Conservation (phyloP, 2,329 filamentous ascomycete genomes). For the Nothophaeocryptopus gaeumannii region DNA sequence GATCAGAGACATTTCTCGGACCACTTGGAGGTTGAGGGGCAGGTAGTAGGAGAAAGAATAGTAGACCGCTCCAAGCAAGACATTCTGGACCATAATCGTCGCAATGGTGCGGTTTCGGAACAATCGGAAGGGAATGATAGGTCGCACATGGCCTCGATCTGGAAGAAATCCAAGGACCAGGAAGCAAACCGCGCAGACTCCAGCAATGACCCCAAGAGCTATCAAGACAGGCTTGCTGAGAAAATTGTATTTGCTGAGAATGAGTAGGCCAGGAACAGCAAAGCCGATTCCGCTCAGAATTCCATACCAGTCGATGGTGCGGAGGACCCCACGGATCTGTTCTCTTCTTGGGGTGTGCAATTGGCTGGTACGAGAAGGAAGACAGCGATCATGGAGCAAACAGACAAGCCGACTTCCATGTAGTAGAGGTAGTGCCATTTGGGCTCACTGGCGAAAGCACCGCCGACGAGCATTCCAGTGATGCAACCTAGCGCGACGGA, state of each 20-base stretch:
- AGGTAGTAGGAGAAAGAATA: constrained; percentile 26
- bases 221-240: constrained; percentile 9
- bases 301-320: constrained; percentile 23
- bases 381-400: neutral
- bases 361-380: constrained; percentile 5
- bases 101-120: constrained; percentile 25
- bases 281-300: constrained; percentile 16
- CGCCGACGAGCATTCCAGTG: constrained; percentile 21
- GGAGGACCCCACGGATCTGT: constrained; percentile 10
- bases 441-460: constrained; percentile 13
- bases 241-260: constrained; percentile 17
- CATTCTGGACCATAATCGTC: constrained; percentile 22
- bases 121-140: constrained; percentile 24
- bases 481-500: constrained; percentile 22
- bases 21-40: constrained; percentile 20
- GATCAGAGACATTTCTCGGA: constrained; percentile 15
- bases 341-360: constrained; percentile 1
- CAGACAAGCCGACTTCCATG: neutral
- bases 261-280: constrained; percentile 13
- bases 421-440: constrained; percentile 19
- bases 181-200: constrained; percentile 9
- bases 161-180: constrained; percentile 13
- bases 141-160: constrained; percentile 13
- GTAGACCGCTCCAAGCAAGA: constrained; percentile 24
- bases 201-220: constrained; percentile 12